Evolutionary conservation across 192 early-diverging fungal genomes (phyloP).

Genomic region (Coemansia biformis): DNA sequence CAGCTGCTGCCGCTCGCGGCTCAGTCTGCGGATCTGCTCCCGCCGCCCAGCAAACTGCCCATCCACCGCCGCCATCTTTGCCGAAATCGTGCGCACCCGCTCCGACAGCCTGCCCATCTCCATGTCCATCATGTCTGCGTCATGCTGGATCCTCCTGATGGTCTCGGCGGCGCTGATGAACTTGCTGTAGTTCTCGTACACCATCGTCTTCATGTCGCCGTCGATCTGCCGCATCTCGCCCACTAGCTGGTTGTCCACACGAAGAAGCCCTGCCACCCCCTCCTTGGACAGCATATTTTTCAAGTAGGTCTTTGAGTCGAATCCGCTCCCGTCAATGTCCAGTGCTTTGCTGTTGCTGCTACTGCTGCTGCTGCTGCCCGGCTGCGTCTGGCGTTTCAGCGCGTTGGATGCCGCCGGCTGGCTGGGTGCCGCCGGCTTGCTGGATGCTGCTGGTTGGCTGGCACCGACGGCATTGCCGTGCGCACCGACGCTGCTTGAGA

Average conservation of each 20-base stretch:
- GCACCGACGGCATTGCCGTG: conserved; percentile 2
- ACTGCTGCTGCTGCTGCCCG: conserved; percentile 12
- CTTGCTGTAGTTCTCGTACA: conserved; percentile 98
- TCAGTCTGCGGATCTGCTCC: conserved; percentile 69
- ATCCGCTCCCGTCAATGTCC: conserved; percentile 66
- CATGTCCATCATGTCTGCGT: conserved; percentile 80
- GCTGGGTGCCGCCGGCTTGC: no score
- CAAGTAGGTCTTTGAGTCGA: conserved; percentile 74
- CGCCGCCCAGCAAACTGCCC: conserved; percentile 58
- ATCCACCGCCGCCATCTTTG: conserved; percentile 52
- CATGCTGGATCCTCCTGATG: conserved; percentile 77
- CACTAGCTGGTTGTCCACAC: conserved; percentile 50
- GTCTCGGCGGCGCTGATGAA: conserved; percentile 94
- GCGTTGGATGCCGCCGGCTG: no score
- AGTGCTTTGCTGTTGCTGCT: conserved; percentile 46
- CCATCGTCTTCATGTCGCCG: conserved; percentile 94
- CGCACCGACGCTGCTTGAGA: conserved; percentile 16
- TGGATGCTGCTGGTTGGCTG: no score
- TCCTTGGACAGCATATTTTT: conserved; percentile 68
- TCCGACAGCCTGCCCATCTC: conserved; percentile 71
- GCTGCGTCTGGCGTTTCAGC: not conserved
- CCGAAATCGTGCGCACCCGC: conserved; percentile 63
- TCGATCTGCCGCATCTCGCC: conserved; percentile 81
- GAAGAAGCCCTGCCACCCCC: conserved; percentile 62
- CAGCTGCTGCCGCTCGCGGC: conserved; percentile 64